Percentiles rank a stretch among this genome's conserved stretches.
These are phyloP conservation scores for Rubroshorea leprosula DNA, from an alignment of 345 rosid species.

Conservation along the genomic window DNA sequence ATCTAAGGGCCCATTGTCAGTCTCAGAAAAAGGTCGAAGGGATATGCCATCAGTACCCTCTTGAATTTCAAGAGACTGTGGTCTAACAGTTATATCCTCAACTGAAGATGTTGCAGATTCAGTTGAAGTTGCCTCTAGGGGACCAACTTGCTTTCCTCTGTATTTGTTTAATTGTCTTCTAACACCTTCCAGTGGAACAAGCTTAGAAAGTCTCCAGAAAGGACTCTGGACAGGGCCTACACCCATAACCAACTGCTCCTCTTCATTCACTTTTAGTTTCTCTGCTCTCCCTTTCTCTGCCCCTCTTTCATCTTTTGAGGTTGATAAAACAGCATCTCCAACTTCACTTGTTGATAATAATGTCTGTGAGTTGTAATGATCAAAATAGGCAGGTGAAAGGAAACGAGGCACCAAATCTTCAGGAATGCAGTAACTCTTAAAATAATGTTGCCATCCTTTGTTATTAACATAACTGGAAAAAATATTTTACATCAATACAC, in stretches of 20 bases:
- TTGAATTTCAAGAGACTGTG: constrained; percentile 87
- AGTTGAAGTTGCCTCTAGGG: constrained; percentile 35
- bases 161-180: constrained; percentile 53
- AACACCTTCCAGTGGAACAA: constrained; percentile 79
- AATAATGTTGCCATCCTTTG: constrained; percentile 91
- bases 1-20: constrained; percentile 27
- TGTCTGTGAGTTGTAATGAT: constrained; percentile 77
- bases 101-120: constrained; percentile 42
- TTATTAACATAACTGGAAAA: constrained; percentile 66
- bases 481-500: neutral
- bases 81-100: constrained; percentile 60
- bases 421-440: constrained; percentile 94
- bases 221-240: constrained; percentile 93
- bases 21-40: constrained; percentile 65
- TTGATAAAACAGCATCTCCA: constrained; percentile 28
- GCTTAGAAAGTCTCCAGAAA: constrained; percentile 88
- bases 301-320: constrained; percentile 30
- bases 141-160: constrained; percentile 46
- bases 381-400: constrained; percentile 94
- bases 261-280: constrained; percentile 42
- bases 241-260: constrained; percentile 80
- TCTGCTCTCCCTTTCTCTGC: constrained; percentile 39
- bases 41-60: constrained; percentile 94
- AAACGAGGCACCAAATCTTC: constrained; percentile 95
- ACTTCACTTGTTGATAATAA: constrained; percentile 37